Evolutionary conservation across 2,329 filamentous ascomycete species (phyloP).

Genomic region (Sporothrix phasma): DNA sequence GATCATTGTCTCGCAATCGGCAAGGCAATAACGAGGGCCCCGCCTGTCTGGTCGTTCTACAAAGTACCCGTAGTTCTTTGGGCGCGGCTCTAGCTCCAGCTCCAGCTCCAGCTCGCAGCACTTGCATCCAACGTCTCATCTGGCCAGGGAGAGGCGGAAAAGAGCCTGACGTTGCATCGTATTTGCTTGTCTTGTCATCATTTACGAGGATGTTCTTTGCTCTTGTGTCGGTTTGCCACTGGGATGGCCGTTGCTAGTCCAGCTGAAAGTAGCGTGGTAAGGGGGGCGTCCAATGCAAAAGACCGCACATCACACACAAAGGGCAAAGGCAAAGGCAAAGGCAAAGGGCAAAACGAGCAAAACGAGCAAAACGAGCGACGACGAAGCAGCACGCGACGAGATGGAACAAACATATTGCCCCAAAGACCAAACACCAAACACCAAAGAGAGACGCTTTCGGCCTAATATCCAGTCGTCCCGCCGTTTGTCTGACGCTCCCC

Average conservation of each 20-base stretch:
- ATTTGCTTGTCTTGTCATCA: no score
- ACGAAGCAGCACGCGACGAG: neutral
- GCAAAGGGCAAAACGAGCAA: neutral
- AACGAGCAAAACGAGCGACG: no score
- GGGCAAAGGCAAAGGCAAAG: neutral
- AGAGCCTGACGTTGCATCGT: neutral
- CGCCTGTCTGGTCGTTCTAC: no score
- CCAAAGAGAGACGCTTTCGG: neutral
- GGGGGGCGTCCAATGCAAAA: neutral
- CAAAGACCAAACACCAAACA: neutral
- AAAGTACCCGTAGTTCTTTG: no score
- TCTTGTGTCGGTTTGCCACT: neutral
- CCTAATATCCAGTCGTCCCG: neutral
- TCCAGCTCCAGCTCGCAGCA: neutral
- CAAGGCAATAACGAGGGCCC: no score
- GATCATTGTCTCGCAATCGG: no score
- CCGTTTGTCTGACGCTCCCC: neutral
- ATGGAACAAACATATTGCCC: neutral
- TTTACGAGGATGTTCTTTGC: no score
- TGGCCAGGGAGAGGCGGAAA: neutral
- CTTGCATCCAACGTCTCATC: neutral
- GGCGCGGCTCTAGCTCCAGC: neutral
- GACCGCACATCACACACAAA: no score
- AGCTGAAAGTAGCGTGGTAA: neutral
- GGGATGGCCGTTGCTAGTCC: neutral